Conservation (phyloP, 106 monocot species). For the Acorus gramineus region DNA sequence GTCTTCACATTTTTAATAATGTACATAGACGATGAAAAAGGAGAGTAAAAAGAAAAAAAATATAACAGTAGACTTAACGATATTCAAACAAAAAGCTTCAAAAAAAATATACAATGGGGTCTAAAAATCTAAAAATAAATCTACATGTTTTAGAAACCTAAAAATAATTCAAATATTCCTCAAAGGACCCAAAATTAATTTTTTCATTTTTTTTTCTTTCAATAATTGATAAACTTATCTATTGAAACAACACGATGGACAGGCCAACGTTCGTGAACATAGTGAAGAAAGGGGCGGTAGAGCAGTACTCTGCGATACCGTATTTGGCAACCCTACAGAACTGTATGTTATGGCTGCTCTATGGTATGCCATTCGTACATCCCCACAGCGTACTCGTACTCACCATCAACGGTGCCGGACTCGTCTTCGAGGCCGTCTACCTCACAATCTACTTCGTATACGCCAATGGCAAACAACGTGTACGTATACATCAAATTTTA, state of each 20-base stretch:
- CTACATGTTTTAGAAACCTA: no score
- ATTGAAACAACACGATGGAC: not conserved
- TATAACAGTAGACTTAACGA: no score
- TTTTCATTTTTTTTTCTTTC: not conserved
- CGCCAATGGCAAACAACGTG: slow-evolving; percentile 10
- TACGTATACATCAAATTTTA: not conserved
- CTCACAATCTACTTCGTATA: slow-evolving; percentile 40
- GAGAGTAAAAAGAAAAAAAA: no score
- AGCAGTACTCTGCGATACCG: slow-evolving; percentile 41
- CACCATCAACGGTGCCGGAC: slow-evolving; percentile 52
- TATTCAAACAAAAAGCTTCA: no score
- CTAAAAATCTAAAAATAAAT: no score
- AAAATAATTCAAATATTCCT: no score
- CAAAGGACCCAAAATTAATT: no score
- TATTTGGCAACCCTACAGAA: slow-evolving; percentile 52
- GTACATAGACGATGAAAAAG: no score
- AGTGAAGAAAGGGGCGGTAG: slow-evolving; percentile 36
- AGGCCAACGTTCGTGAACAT: slow-evolving; percentile 51
- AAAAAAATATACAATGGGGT: no score
- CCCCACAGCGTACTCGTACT: slow-evolving; percentile 39
- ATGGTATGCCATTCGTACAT: slow-evolving; percentile 37
- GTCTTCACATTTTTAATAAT: no score
- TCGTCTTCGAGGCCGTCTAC: slow-evolving; percentile 35
- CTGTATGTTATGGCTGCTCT: slow-evolving; percentile 55
- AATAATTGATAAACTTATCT: no score